Percentiles rank a stretch among this genome's conserved stretches.
Conservation (phyloP, 2,329 filamentous ascomycete species). For the Teratosphaeria zuluensis region DNA sequence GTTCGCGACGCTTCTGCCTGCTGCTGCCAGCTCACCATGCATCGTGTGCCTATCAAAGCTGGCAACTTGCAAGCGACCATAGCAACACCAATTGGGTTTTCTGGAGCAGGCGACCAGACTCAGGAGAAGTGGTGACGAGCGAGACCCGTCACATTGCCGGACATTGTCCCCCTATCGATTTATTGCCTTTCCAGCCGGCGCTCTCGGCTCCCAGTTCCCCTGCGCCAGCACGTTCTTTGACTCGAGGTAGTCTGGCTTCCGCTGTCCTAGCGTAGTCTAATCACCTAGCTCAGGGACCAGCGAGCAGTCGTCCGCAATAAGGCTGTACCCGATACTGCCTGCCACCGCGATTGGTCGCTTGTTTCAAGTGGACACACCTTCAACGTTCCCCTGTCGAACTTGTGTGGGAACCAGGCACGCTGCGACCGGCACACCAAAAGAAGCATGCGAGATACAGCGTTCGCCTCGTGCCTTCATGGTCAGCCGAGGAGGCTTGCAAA, state of each 20-base stretch:
- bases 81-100: not conserved
- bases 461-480: not conserved
- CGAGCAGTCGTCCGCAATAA: not conserved
- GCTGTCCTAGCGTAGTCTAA: conserved; percentile 2
- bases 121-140: conserved; percentile 2
- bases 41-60: not conserved
- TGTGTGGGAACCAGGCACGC: not conserved
- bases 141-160: conserved; percentile 3
- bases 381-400: not conserved
- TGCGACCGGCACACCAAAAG: not conserved
- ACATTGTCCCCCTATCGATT: conserved; percentile 5
- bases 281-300: not conserved
- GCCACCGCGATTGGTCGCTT: not conserved
- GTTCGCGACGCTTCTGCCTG: not conserved
- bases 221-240: not conserved
- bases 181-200: conserved; percentile 2
- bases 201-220: conserved; percentile 1
- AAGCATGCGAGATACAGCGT: not conserved
- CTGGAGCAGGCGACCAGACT: conserved; percentile 1
- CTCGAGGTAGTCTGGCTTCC: not conserved
- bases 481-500: not conserved
- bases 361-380: not conserved
- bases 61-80: conserved; percentile 1
- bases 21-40: not conserved
- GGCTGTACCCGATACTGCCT: not conserved